These are phyloP conservation scores for Serpula lacrymans DNA, from an alignment of 768 basidiomycete genomes.

Conservation along the genomic window DNA sequence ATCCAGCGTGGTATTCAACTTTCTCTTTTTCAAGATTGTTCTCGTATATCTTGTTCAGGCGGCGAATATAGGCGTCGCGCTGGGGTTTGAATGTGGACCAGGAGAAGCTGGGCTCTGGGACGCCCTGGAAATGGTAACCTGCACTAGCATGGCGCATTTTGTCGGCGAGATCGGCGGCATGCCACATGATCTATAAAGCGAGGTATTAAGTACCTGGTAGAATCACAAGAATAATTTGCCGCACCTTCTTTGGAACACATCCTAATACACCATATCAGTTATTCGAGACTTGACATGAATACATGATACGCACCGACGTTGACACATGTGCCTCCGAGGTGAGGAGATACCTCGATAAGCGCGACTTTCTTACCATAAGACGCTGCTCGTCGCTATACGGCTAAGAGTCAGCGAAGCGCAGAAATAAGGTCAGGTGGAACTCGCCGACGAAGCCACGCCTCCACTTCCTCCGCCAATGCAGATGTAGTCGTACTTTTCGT, in stretches of 20 bases:
- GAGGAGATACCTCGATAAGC: slow-evolving; percentile 70
- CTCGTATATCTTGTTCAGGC: slow-evolving; percentile 89
- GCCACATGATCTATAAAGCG: slow-evolving; percentile 87
- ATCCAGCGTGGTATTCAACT: slow-evolving; percentile 84
- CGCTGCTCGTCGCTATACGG: slow-evolving; percentile 80
- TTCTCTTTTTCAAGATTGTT: slow-evolving; percentile 82
- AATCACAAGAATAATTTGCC: slow-evolving; percentile 8
- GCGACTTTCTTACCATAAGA: slow-evolving; percentile 92
- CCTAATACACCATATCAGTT: slow-evolving; percentile 43
- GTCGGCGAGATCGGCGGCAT: slow-evolving; percentile 87
- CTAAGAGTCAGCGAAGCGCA: background rate
- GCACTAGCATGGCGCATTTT: slow-evolving; percentile 70
- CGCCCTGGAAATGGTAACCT: slow-evolving; percentile 70
- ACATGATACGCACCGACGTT: slow-evolving; percentile 75
- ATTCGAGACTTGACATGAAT: background rate
- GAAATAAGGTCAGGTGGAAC: slow-evolving; percentile 22
- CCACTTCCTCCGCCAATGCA: slow-evolving; percentile 94
- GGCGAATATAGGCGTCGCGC: slow-evolving; percentile 92
- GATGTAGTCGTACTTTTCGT: slow-evolving; percentile 77
- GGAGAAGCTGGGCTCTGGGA: slow-evolving; percentile 64
- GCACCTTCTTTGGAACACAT: slow-evolving; percentile 95
- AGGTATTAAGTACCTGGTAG: background rate
- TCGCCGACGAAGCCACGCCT: slow-evolving; percentile 82
- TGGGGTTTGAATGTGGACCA: slow-evolving; percentile 92
- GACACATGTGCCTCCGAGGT: slow-evolving; percentile 93